Evolutionary conservation across 169 alveolate species (phyloP).

Genomic region (Babesia caballi): DNA sequence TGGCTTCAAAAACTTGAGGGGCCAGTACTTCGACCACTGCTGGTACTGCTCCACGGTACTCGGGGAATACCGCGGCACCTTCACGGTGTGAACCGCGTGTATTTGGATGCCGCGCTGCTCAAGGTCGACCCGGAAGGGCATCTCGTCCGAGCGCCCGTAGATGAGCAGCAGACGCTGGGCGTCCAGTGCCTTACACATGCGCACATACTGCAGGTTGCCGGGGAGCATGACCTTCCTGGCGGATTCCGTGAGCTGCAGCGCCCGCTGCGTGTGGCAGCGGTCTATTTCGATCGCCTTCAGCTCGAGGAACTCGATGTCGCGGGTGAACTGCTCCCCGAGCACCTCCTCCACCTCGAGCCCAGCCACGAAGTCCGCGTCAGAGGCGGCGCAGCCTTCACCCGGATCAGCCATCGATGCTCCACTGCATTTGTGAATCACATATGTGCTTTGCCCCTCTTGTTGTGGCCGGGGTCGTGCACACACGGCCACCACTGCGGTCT

Average conservation of each 20-base stretch:
- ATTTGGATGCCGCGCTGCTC: conserved; percentile 27
- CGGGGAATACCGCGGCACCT: conserved; percentile 77
- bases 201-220: conserved; percentile 25
- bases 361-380: neutral
- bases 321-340: conserved; percentile 35
- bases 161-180: conserved; percentile 35
- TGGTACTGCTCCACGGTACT: conserved; percentile 67
- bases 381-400: neutral
- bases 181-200: conserved; percentile 56
- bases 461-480: neutral
- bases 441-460: neutral
- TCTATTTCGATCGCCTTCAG: conserved; percentile 58
- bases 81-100: conserved; percentile 19
- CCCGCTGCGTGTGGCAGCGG: conserved; percentile 23
- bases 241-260: conserved; percentile 43
- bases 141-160: conserved; percentile 22
- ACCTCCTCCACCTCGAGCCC: conserved; percentile 30
- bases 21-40: conserved; percentile 79
- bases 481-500: no score
- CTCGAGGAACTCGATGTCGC: conserved; percentile 48
- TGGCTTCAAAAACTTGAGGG: conserved; percentile 76
- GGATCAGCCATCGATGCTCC: neutral
- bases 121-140: conserved; percentile 1
- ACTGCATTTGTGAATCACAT: neutral
- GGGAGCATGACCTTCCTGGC: conserved; percentile 30